A percentile compares a stretch with the other conserved stretches of the same genome.
Conservation (phyloP, 495 filamentous ascomycete genomes). For the Tuber aestivum region DNA sequence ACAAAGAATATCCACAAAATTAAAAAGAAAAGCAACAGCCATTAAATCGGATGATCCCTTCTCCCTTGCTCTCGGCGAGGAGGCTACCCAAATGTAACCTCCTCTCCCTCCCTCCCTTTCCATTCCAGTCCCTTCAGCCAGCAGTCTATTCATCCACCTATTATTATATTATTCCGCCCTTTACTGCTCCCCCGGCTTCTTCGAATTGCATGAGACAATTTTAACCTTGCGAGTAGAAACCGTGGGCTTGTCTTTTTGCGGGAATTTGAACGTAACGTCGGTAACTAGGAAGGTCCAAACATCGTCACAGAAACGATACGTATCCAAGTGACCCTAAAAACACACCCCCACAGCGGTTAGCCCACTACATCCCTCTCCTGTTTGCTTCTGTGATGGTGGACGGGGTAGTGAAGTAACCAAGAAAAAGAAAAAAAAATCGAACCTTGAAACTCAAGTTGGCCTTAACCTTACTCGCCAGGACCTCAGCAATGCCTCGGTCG, state of each 20-base stretch:
- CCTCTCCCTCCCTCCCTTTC: not conserved
- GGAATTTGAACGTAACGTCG: slow-evolving; percentile 95
- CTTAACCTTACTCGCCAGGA: slow-evolving; percentile 84
- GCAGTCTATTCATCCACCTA: not conserved
- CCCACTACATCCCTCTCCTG: slow-evolving; percentile 7
- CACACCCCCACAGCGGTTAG: slow-evolving; percentile 14
- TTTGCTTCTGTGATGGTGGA: not conserved
- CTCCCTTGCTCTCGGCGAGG: not conserved
- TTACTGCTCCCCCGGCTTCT: slow-evolving; percentile 66
- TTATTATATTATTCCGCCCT: not conserved
- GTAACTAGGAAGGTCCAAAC: slow-evolving; percentile 99
- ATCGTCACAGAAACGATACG: slow-evolving; percentile 99
- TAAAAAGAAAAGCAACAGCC: not conserved
- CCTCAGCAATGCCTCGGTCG: slow-evolving; percentile 80
- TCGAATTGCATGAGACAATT: slow-evolving; percentile 93
- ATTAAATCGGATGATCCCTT: not conserved
- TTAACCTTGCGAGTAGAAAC: slow-evolving; percentile 76
- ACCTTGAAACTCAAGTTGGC: slow-evolving; percentile 93
- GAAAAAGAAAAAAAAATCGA: slow-evolving; percentile 31
- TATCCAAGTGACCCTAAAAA: slow-evolving; percentile 85
- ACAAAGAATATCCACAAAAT: not conserved
- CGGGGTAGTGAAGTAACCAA: not conserved
- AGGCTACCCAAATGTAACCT: not conserved
- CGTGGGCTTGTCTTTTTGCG: slow-evolving; percentile 54
- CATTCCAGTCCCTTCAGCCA: not conserved